Base-by-base conservation (phyloP, 371 early-diverging fungal genomes). In the Coemansia sp. region DNA sequence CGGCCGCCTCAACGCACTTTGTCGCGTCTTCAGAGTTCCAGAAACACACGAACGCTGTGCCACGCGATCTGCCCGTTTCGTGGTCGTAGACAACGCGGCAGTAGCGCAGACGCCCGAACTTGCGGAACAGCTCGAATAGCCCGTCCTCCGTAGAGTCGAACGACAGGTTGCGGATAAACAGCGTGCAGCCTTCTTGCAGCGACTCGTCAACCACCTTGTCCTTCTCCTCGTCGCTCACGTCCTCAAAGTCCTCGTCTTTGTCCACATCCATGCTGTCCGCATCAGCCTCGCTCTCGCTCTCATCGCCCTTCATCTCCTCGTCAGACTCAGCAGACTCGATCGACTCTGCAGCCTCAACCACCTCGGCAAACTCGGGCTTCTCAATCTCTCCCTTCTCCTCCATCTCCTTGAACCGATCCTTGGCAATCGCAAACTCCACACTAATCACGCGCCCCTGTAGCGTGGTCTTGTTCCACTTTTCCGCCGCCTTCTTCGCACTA, bases 31-130 rank as follows among this genome's bases (percentile, higher is more conserved):
- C 84, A 50, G 83, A 74, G 51, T 89, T 82, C 67, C 77, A 78
- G 84, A 91, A 97, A 82, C 91, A 89, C 34, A 95, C 94, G 77
- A 97, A 97, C 13, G 89, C 98, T 8, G 95, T 94, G 39, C 98
- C 98, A 16, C 92, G 86, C 31, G 95, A 89, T 16, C 87, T 84
- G 22, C 90, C 90, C 24, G 94, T 92, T 8, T 83, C 82, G 8
- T 82, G 83, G 74, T 97, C 97, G 71, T 86, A 84, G 4, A 93
- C 92, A 57, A 96, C 87, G 27, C 87, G 82, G 59, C 88, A 90
- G 80, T 97, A 97, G 8, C 89, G 84, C 39, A 97, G 79, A 57
- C 83, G 78, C 10, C 98, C 98, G 50, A 85, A 81, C 5, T 40
- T 24, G 21, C 57, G 57, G 60, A 64, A 85, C 86, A 82, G 75